Evolutionary conservation across 2,329 filamentous ascomycete genomes (phyloP), one percentile per base, ranked within the genome.

Genomic region (Fonsecaea pedrosoi): DNA sequence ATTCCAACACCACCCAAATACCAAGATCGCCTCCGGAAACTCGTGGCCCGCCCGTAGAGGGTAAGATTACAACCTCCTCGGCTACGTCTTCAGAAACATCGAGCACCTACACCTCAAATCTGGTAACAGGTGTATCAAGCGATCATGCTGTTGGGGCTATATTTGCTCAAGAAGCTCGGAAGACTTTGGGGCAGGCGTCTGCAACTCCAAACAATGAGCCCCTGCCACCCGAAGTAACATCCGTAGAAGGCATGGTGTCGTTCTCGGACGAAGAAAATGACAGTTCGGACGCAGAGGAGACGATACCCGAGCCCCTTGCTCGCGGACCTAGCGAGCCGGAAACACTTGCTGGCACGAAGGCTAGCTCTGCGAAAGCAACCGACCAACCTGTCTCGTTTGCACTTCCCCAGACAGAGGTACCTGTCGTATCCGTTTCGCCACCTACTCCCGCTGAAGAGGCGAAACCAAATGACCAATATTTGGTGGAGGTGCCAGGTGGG

Each of bases 221-320:
- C 15, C 76, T 92, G 38, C 88, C 91, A 4, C 89, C 89, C 0
- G 84, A 92, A 15, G 88, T 91, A 12, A 90, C 89, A 0, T 89
- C 88, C 1, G 85, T 90, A 18, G 89, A 93, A 74, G 87, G 86
- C 9, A 85, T 79, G 63, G 89, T 86, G 1, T 88, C 91, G 70
- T 78, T 82, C 13, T 91, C 88, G 13, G 87, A 90, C 66, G 86
- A 83, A 54, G 80, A 82, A 45, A 73, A 62, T 25, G 65, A 65
- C 13, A 53, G 32, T 50, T 68, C 67, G 9, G 67, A 67, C 32
- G 54, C 55, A n/a, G 65, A 66, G 8, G 60, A 59, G 40, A 40
- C 54, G 6, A 18, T 53, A 10, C 25, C 34, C 8, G 18, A 25
- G 2, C 32, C 38, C 6, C 35, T 54, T 18, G n/a, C 57, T 25